These are phyloP conservation scores for Cucurbita maxima DNA, from an alignment of 306 rosid species.

Conservation along the genomic window DNA sequence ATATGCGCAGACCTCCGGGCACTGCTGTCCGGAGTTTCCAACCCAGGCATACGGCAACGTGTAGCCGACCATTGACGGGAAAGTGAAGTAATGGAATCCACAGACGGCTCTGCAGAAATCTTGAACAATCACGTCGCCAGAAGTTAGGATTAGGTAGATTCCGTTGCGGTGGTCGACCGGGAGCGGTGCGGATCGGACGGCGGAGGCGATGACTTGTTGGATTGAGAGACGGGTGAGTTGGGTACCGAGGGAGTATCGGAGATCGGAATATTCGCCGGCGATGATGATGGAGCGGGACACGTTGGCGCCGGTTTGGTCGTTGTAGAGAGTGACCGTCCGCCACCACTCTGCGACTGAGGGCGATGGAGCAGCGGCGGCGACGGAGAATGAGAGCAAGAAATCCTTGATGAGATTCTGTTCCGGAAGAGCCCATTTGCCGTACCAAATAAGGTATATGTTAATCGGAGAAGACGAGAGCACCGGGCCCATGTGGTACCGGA, in stretches of 20 bases:
- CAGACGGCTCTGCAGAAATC: conserved; percentile 89
- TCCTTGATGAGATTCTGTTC: conserved; percentile 49
- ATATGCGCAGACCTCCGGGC: conserved; percentile 87
- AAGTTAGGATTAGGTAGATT: conserved; percentile 52
- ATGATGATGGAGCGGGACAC: conserved; percentile 54
- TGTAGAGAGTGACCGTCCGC: conserved; percentile 63
- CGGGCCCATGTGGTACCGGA: conserved; percentile 93
- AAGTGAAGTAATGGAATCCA: conserved; percentile 86
- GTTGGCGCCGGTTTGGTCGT: conserved; percentile 83
- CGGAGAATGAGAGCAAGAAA: conserved; percentile 27
- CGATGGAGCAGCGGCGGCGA: conserved; percentile 17
- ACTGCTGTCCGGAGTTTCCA: conserved; percentile 78
- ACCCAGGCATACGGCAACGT: conserved; percentile 91
- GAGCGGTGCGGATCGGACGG: conserved; percentile 52
- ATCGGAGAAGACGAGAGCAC: conserved; percentile 63
- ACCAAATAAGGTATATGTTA: conserved; percentile 78
- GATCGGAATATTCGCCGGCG: conserved; percentile 53
- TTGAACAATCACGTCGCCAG: conserved; percentile 58
- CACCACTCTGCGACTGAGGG: conserved; percentile 89
- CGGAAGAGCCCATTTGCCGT: conserved; percentile 54
- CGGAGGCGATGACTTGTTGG: conserved; percentile 56
- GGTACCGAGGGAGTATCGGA: conserved; percentile 40
- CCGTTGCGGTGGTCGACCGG: conserved; percentile 78
- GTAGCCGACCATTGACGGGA: conserved; percentile 76
- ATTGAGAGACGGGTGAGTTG: conserved; percentile 57